Evolutionary conservation across 1,284 basidiomycete species (phyloP), one percentile per base, ranked within the genome.

Genomic region (Microstroma glucosiphilum): DNA sequence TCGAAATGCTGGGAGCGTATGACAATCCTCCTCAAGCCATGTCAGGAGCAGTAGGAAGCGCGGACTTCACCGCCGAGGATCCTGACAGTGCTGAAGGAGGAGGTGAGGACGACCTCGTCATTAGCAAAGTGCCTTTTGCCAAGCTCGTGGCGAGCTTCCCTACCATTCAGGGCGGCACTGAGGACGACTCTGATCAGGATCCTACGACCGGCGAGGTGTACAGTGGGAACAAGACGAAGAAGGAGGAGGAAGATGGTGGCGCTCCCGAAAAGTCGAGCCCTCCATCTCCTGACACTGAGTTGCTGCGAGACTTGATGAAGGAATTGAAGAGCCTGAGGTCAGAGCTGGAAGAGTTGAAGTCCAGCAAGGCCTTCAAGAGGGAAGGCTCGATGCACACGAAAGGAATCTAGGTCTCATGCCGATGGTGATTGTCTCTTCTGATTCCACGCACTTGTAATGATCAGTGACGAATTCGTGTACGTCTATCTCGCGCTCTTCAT

Each of bases 1-100:
- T 73, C 1, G 64, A 72, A 30, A 60, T 74, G 37, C 69, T 69
- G 8, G 15, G 26, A 3, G 40, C 19, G 13, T 23, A 30, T 7
- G 51, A 54, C 51, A 23, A 21, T 21, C 17, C 21, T 23, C 21
- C 51, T 17, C 51, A 54, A 26, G 15, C 17, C 13, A 54, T 54
- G 19, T 19, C 51, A 4, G 51, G 21, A 15, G 51, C 51, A 6
- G 26, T 54, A 23, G 51, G 51, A 13, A 13, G 13, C 21, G 43
- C 17, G 43, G 43, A 48, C 43, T 26, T 23, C 21, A 54, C 21
- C 17, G 13, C 26, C 6, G 51, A 54, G 26, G 51, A 54, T 21
- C 51, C 51, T 25, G 51, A 54, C 51, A n/a, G 17, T 21, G 15
- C 43, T 6, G 43, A 48, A 21, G 51, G 51, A 19, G 51, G 25